Conservation (phyloP, 257 asterid genomes). For the Cordia subcordata region DNA sequence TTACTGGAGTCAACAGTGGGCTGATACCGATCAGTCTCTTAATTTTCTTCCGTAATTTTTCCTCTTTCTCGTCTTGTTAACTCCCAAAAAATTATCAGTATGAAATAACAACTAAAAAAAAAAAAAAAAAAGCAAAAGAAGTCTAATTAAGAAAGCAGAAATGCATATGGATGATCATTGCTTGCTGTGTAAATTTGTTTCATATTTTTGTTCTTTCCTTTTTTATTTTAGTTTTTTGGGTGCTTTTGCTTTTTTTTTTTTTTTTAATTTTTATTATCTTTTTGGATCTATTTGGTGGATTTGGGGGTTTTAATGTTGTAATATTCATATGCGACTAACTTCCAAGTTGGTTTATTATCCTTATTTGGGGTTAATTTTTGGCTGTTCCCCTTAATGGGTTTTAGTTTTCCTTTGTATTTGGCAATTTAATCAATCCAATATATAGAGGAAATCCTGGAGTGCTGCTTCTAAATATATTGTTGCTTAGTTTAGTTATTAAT, state of each 20-base stretch:
- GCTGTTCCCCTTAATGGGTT: conserved; percentile 5
- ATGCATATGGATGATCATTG: conserved; percentile 5
- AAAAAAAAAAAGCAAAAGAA: neutral
- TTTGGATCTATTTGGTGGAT: too few relatives aligned
- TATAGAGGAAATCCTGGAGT: conserved; percentile 9
- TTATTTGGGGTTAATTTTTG: conserved; percentile 6
- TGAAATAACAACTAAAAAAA: neutral
- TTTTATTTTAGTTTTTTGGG: neutral
- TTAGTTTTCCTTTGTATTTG: conserved; percentile 11
- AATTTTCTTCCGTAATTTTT: conserved; percentile 47
- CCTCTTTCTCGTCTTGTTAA: conserved; percentile 13
- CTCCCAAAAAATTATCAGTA: conserved; percentile 9
- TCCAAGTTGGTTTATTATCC: conserved; percentile 1
- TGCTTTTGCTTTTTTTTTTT: neutral
- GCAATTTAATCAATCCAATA: conserved; percentile 10
- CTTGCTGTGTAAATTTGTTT: conserved; percentile 18
- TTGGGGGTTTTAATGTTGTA: conserved; percentile 11
- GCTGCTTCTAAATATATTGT: neutral
- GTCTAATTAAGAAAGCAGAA: neutral
- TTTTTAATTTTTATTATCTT: neutral
- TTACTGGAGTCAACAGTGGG: conserved; percentile 80
- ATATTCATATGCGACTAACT: conserved; percentile 16
- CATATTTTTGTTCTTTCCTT: neutral
- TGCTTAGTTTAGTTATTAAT: too few relatives aligned
- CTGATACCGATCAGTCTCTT: conserved; percentile 55